Percentiles rank a stretch among this genome's conserved stretches.
Evolutionary conservation across 202 grass and related monocot species (phyloP).

Genomic region (Dendrocalamus latiflorus): DNA sequence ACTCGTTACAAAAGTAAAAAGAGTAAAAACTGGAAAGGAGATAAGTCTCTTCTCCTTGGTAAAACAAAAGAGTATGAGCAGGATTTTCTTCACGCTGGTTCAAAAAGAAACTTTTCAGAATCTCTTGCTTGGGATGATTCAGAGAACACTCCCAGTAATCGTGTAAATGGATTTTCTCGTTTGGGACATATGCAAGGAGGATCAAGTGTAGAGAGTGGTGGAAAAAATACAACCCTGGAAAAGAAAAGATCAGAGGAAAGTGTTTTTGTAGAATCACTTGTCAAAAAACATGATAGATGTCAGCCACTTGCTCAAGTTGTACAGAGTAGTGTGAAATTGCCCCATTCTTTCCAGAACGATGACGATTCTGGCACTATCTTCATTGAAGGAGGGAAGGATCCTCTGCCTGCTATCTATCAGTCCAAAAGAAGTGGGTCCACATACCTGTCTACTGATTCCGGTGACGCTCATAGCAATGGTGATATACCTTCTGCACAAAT

Average conservation of each 20-base stretch:
- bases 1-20: constrained; percentile 58
- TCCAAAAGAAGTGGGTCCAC: constrained; percentile 31
- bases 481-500: constrained; percentile 34
- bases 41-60: constrained; percentile 24
- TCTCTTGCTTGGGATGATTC: constrained; percentile 34
- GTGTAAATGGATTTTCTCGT: constrained; percentile 27
- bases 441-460: constrained; percentile 44
- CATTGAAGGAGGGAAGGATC: constrained; percentile 29
- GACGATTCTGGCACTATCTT: constrained; percentile 23
- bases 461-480: constrained; percentile 37
- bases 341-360: constrained; percentile 8
- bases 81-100: constrained; percentile 27
- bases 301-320: constrained; percentile 55
- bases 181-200: constrained; percentile 19
- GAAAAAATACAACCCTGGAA: constrained; percentile 17
- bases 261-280: constrained; percentile 42
- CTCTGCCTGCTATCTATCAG: constrained; percentile 10
- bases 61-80: constrained; percentile 32
- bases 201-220: neutral
- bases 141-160: constrained; percentile 16
- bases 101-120: constrained; percentile 40
- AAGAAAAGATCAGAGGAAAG: constrained; percentile 44
- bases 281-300: constrained; percentile 65
- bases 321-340: constrained; percentile 43
- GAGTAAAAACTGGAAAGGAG: constrained; percentile 34